A percentile compares a stretch with the other conserved stretches of the same genome.
phyloP scores from a whole-genome alignment of 179 eudicot species.

The Patellifolia procumbens region DNA sequence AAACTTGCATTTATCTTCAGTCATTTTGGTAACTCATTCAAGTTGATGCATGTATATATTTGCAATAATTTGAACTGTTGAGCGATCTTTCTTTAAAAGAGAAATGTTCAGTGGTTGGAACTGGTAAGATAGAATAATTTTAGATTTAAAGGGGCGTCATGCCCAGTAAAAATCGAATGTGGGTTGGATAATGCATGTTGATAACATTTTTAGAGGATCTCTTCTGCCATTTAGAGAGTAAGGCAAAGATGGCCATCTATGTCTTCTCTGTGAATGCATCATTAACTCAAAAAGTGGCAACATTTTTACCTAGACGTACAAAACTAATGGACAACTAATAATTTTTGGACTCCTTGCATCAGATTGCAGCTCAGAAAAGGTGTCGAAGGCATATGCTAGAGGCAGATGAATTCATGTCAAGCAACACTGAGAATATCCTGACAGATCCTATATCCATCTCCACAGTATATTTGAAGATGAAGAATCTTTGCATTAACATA shows the following conservation, averaged over 20 bases:
- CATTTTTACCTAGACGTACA: neutral
- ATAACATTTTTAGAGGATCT: neutral
- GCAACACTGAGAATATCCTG: constrained; percentile 61
- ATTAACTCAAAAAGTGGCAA: neutral
- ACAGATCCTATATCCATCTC: constrained; percentile 63
- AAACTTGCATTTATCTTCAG: no score
- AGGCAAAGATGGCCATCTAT: neutral
- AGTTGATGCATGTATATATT: no score
- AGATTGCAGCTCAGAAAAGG: constrained; percentile 82
- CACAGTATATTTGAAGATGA: constrained; percentile 79
- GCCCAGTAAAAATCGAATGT: no score
- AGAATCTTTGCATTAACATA: constrained; percentile 62
- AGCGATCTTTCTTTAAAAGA: no score
- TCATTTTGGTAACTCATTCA: no score
- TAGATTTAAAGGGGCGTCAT: no score
- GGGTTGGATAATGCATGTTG: no score
- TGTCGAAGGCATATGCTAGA: constrained; percentile 79
- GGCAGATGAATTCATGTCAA: constrained; percentile 78
- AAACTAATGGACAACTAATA: neutral
- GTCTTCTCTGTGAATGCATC: neutral
- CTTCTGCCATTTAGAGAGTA: neutral
- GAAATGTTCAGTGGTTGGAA: no score
- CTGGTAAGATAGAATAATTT: no score
- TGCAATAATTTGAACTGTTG: no score
- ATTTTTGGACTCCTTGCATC: constrained; percentile 13